Evolutionary conservation across 352 stramenopile species (phyloP).

Genomic region (Aphanomyces cochlioides): DNA sequence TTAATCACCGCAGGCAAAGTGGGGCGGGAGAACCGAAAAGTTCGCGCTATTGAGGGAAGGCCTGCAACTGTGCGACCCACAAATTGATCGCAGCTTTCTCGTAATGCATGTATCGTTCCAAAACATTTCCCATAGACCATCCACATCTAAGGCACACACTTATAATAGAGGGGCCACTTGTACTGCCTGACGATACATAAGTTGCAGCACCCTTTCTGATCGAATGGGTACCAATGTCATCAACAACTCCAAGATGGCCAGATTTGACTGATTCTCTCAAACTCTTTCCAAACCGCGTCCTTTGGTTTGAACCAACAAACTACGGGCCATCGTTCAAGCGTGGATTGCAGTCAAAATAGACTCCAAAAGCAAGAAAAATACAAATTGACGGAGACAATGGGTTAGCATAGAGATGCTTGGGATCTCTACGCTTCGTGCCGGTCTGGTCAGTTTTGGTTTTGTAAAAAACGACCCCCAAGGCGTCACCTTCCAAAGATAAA

Average conservation of each 20-base stretch:
- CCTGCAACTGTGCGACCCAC: constrained; percentile 5
- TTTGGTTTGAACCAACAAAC: not conserved
- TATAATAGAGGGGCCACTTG: constrained; percentile 17
- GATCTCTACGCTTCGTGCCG: constrained; percentile 32
- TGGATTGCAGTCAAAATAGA: constrained; percentile 29
- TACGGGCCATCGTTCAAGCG: not conserved
- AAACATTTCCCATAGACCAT: constrained; percentile 14
- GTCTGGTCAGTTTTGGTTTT: constrained; percentile 42
- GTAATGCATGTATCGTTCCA: constrained; percentile 25
- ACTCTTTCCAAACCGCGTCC: not conserved
- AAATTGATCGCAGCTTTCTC: constrained; percentile 20
- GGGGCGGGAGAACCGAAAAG: constrained; percentile 24
- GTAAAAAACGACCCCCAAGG: constrained; percentile 38
- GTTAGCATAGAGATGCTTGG: constrained; percentile 40
- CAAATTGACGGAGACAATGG: constrained; percentile 35
- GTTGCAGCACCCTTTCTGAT: constrained; percentile 29
- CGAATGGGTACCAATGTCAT: not conserved
- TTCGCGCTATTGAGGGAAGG: not conserved
- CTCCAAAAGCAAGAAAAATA: constrained; percentile 35
- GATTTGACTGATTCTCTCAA: not conserved
- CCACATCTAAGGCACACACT: constrained; percentile 23
- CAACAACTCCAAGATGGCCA: not conserved
- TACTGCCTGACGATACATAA: constrained; percentile 21
- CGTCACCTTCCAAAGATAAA: constrained; percentile 37
- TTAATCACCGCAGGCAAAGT: not conserved